phyloP scores from a whole-genome alignment of 2,329 filamentous ascomycete genomes.

The Hypoxylon sp. region DNA sequence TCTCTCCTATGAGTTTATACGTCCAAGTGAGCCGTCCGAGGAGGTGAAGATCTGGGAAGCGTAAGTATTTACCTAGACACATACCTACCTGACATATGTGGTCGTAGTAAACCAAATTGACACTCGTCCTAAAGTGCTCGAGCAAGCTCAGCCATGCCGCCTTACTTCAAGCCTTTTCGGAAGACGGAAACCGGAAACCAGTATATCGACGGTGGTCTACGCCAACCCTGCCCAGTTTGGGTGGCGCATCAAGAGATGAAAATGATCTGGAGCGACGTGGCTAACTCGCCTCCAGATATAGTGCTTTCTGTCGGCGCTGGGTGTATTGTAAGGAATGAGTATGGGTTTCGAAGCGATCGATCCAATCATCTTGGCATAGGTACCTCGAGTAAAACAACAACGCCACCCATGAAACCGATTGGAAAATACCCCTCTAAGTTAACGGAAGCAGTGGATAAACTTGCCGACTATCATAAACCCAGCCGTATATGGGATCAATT shows the following conservation, averaged over 20 bases:
- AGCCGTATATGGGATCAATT: constrained; percentile 47
- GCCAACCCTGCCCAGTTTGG: constrained; percentile 46
- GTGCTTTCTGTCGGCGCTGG: constrained; percentile 50
- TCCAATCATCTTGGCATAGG: constrained; percentile 1
- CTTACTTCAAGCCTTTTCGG: constrained; percentile 49
- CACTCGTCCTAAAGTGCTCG: constrained; percentile 44
- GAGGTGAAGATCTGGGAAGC: constrained; percentile 53
- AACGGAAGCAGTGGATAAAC: constrained; percentile 24
- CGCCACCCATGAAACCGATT: constrained; percentile 32
- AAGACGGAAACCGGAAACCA: constrained; percentile 46
- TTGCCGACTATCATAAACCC: constrained; percentile 43
- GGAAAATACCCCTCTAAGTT: background rate
- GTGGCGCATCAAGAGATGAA: constrained; percentile 48
- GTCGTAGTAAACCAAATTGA: background rate
- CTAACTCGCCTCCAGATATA: constrained; percentile 47
- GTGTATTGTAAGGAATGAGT: constrained; percentile 44
- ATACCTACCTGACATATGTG: background rate
- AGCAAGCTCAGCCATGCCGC: constrained; percentile 47
- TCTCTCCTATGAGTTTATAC: constrained; percentile 48
- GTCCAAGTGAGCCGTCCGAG: constrained; percentile 46
- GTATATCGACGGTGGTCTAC: constrained; percentile 43
- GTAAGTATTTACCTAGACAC: constrained; percentile 40
- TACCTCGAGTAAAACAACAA: constrained; percentile 27
- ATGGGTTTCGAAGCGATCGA: background rate
- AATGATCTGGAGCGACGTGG: constrained; percentile 48